phyloP scores from a whole-genome alignment of 768 basidiomycete genomes.

The Mycena rebaudengoi region DNA sequence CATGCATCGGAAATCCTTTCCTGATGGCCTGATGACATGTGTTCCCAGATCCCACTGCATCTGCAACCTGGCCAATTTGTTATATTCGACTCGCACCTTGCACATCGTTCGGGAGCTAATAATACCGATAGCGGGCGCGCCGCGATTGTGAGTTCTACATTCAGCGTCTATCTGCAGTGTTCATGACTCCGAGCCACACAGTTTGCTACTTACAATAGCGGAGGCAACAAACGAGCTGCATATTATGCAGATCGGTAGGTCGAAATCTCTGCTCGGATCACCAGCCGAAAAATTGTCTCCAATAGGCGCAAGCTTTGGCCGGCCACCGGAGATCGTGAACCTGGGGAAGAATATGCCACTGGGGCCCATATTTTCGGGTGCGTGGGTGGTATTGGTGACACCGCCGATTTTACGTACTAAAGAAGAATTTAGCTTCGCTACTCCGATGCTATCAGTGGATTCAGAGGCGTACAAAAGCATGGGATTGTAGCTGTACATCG shows the following conservation, averaged over 20 bases:
- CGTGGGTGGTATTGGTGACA: not conserved
- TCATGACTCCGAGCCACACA: not conserved
- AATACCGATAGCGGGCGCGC: constrained; percentile 19
- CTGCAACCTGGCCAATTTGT: constrained; percentile 20
- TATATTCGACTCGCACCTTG: constrained; percentile 25
- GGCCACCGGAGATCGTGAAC: constrained; percentile 18
- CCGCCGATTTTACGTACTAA: not conserved
- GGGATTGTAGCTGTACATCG: constrained; percentile 12
- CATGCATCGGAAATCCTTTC: too few species aligned
- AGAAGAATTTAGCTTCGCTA: constrained; percentile 4
- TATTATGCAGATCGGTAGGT: constrained; percentile 21
- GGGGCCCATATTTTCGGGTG: constrained; percentile 25
- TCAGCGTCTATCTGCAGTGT: too few species aligned
- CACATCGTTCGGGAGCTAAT: constrained; percentile 24
- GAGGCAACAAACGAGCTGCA: constrained; percentile 12
- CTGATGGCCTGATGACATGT: not conserved
- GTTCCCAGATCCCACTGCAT: constrained; percentile 23
- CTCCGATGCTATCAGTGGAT: constrained; percentile 23
- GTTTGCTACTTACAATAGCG: constrained; percentile 28
- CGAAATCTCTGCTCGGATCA: too few species aligned
- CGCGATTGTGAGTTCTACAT: constrained; percentile 16
- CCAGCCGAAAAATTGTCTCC: too few species aligned
- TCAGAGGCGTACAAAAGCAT: constrained; percentile 9
- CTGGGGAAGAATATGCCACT: constrained; percentile 19
- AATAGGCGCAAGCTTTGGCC: constrained; percentile 27